Conservation (phyloP, 305 asterid species). For the Coffea humblotiana region DNA sequence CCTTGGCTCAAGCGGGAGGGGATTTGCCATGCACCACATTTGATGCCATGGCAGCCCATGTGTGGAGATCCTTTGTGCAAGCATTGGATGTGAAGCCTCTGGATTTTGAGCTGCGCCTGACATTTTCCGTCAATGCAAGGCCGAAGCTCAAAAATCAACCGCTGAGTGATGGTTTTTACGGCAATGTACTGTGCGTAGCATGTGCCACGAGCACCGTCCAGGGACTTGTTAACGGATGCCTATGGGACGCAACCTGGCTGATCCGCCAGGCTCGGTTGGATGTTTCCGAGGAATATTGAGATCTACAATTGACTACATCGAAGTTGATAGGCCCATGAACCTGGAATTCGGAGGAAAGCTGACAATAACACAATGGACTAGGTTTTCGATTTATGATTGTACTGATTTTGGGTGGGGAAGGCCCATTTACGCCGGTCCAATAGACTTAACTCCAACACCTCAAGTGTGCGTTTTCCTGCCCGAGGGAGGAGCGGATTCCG, state of each 20-base stretch:
- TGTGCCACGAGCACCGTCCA: conserved; percentile 59
- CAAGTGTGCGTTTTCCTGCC: conserved; percentile 81
- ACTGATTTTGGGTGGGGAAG: conserved; percentile 93
- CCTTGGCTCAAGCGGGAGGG: conserved; percentile 35
- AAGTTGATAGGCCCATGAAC: conserved; percentile 61
- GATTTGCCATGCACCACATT: conserved; percentile 53
- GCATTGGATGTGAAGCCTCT: conserved; percentile 59
- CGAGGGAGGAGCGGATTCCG: conserved; percentile 44
- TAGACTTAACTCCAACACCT: conserved; percentile 84
- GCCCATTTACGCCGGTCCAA: conserved; percentile 81
- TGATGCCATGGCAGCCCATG: conserved; percentile 90
- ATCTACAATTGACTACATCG: conserved; percentile 75
- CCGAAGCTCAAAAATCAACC: conserved; percentile 53
- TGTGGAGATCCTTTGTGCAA: conserved; percentile 84
- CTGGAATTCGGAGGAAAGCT: conserved; percentile 82
- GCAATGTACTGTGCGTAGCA: conserved; percentile 73
- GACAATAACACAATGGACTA: conserved; percentile 86
- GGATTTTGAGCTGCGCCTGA: conserved; percentile 67
- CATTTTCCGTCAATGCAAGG: conserved; percentile 77
- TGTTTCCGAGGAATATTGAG: conserved; percentile 71
- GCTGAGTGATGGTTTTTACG: conserved; percentile 65
- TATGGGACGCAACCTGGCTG: conserved; percentile 39
- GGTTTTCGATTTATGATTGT: conserved; percentile 69
- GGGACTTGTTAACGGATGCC: conserved; percentile 38
- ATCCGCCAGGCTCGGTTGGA: conserved; percentile 59